Base-by-base conservation (phyloP, 1,139 yeast species). In the Diutina scorzettiae region DNA sequence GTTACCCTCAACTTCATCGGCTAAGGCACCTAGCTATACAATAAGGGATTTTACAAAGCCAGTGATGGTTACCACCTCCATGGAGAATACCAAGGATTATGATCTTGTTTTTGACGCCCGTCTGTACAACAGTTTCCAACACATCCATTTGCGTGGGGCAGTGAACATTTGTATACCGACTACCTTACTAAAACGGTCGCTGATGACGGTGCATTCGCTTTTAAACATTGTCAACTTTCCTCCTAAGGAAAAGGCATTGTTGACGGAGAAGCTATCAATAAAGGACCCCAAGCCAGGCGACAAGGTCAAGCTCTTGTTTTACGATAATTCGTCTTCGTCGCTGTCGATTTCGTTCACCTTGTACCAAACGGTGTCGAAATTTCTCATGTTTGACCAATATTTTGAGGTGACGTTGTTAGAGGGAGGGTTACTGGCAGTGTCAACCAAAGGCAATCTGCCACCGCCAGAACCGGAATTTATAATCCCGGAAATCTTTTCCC, bases 101-200 rank as follows among this genome's bases (percentile, higher is more conserved):
- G 39, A 34, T 20, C 7, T 34, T 9, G 23, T 34, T 9, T 12
- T 34, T 19, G 39, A 34, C 17, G 23, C 39, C n/a, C 39, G 39
- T 8, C 25, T 23, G 19, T 34, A 34, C 28, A 34, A 34, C 28
- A 34, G 9, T 20, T 34, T 19, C 20, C 39, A 34, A 14, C 39
- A 34, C 7, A 14, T 20, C 28, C 39, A 34, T n/a, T 23, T 34
- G 12, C 19, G 28, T 4, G 1, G n/a, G n/a, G 39, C 39, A 5
- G 17, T 34, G 19, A 34, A 34, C n/a, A 23, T 34, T 6, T 34
- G 39, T n/a, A 34, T 34, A 5, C 39, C 39, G 5, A 34, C 39
- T 19, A 34, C 39, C 3, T 8, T 34, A 3, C 19, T 34, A 1
- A 34, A 34, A 16, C 39, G 39, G 14, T 19, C 18, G 8, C 39